Conservation (phyloP, 106 monocot genomes). For the Vanilla planifolia region DNA sequence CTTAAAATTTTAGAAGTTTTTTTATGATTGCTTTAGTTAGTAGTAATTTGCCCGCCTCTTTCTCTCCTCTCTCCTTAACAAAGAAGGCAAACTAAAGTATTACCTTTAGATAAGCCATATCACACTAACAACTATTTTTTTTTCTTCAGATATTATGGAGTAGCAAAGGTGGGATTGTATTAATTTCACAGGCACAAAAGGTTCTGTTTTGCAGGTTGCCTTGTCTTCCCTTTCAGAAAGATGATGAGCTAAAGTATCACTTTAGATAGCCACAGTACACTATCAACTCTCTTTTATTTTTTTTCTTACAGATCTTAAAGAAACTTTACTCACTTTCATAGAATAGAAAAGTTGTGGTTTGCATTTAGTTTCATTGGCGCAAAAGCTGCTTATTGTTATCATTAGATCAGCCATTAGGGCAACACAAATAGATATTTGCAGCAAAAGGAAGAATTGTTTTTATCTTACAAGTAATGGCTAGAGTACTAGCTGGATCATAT, state of each 20-base stretch:
- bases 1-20: no score
- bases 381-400: no score
- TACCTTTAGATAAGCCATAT: background rate
- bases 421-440: no score
- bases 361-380: background rate
- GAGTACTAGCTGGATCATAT: background rate
- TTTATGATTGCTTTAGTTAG: no score
- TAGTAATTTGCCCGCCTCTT: background rate
- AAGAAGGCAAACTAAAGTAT: background rate
- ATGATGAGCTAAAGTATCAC: background rate
- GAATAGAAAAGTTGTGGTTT: background rate
- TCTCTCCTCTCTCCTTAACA: background rate
- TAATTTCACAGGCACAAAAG: no score
- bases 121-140: background rate
- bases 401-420: no score
- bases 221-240: background rate
- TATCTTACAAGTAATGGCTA: no score
- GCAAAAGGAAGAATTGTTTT: no score
- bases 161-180: no score
- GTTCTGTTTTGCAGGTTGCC: no score
- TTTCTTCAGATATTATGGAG: background rate
- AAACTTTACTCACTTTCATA: background rate
- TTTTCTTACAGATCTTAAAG: background rate
- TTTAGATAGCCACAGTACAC: background rate
- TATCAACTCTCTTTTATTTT: background rate